Base-by-base conservation (phyloP, 1,284 basidiomycete species). In the Ustanciosporium gigantosporum region DNA sequence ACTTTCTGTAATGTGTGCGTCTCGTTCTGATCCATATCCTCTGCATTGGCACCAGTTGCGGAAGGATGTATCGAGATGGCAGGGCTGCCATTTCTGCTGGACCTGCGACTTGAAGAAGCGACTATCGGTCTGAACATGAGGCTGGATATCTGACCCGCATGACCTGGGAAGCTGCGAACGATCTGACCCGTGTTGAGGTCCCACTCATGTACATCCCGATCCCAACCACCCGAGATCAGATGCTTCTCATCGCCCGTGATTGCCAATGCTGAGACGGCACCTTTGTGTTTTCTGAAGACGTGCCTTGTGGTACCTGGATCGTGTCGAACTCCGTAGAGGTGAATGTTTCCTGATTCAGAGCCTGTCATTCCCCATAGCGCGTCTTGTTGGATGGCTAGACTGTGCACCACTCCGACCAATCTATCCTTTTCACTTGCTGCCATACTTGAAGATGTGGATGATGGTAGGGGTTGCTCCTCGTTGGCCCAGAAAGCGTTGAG, bases 161-260 rank as follows among this genome's bases (percentile, higher is more conserved):
- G 91, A 0, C 88, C 85, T 0, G 84, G 86, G 72, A 90, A 97
- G 31, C 83, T 85, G 35, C 92, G 85, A 5, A 88, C 83, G 25
- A 82, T 81, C 65, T 90, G 84, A 1, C 95, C 95, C 0, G 88
- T 94, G 73, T 98, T 90, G 38, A 98, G 83, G 79, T 98, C 94
- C 94, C 95, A 98, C 85, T 95, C 89, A 90, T 96, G 74, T 4
- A 92, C 87, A 56, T 89, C 86, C 3, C 90, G 88, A 76, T 98
- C 95, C 93, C 93, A 97, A 2, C 91, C 88, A 4, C 91, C 93
- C 71, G 90, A 93, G 65, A 93, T 86, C 58, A 93, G 85, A 0
- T 87, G 84, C 66, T 87, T 88, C 74, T 97, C 90, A 41, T 88
- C 86, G 49, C 87, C 84, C 48, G 87, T 83, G 48, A 98, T 80